These are phyloP conservation scores for Metschnikowia lochheadii DNA, from an alignment of 805 yeast species.

Conservation along the genomic window DNA sequence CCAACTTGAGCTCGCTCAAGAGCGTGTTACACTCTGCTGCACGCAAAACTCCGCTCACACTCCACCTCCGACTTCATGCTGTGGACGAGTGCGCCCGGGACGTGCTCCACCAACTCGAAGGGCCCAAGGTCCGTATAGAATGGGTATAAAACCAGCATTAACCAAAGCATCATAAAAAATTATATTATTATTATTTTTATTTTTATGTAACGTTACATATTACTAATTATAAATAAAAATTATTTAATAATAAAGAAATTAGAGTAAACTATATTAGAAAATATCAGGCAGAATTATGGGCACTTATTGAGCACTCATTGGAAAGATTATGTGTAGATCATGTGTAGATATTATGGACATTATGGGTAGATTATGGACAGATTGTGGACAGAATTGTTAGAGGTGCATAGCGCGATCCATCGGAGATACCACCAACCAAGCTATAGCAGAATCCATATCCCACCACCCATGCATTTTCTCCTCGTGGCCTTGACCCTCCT, in stretches of 20 bases:
- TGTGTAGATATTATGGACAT: no score
- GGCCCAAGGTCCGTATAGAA: not conserved
- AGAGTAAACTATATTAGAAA: no score
- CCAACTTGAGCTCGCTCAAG: conserved; percentile 15
- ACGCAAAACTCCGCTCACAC: conserved; percentile 3
- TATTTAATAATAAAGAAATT: no score
- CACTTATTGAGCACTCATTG: no score
- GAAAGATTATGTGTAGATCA: no score
- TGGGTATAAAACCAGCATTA: not conserved
- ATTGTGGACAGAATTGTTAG: no score
- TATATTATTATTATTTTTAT: no score
- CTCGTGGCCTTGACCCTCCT: not conserved
- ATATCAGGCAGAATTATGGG: no score
- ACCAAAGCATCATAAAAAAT: no score
- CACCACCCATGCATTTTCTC: not conserved
- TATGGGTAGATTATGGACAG: no score
- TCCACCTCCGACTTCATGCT: conserved; percentile 3
- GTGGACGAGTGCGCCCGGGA: conserved; percentile 1
- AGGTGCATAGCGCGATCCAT: not conserved
- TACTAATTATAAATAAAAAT: no score
- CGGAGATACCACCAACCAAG: not conserved
- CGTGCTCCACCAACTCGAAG: not conserved
- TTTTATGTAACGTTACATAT: no score
- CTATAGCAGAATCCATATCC: not conserved
- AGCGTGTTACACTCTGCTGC: conserved; percentile 3